phyloP scores from a whole-genome alignment of 768 basidiomycete species.

The Mycena galopus region DNA sequence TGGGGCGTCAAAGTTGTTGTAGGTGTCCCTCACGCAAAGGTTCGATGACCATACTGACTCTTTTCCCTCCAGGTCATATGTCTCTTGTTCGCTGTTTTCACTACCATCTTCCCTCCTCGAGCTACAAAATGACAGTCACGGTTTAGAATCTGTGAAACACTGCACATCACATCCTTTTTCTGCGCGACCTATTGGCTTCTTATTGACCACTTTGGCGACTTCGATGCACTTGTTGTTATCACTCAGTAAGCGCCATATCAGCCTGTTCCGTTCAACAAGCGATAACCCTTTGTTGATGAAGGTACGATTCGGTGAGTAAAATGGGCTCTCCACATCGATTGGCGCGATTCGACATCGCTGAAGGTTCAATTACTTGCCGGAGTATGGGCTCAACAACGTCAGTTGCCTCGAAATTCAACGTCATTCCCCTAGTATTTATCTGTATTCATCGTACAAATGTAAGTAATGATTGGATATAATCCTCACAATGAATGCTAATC shows the following conservation, averaged over 20 bases:
- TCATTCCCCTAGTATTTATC: slow-evolving; percentile 34
- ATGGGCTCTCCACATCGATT: neutral
- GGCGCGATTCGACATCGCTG: neutral
- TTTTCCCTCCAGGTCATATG: neutral
- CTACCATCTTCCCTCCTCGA: neutral
- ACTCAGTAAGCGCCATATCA: slow-evolving; percentile 26
- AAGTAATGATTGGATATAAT: neutral
- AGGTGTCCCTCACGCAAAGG: neutral
- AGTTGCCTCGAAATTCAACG: neutral
- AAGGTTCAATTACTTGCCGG: slow-evolving; percentile 4
- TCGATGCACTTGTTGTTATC: slow-evolving; percentile 26
- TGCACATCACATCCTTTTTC: slow-evolving; percentile 38
- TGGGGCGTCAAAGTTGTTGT: slow-evolving; percentile 38
- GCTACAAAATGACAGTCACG: slow-evolving; percentile 2
- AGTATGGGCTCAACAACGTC: neutral
- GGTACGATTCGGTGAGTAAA: neutral
- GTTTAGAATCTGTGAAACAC: slow-evolving; percentile 35
- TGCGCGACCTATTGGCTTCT: slow-evolving; percentile 36
- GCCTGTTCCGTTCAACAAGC: neutral
- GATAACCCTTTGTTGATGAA: neutral
- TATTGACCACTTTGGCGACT: slow-evolving; percentile 40
- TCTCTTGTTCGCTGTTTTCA: neutral
- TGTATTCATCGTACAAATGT: slow-evolving; percentile 40
- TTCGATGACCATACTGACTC: neutral
- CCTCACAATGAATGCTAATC: neutral